Percentiles rank a stretch among this genome's conserved stretches.
Conservation (phyloP, 2,329 filamentous ascomycete species). For the Fusarium staphyleae region DNA sequence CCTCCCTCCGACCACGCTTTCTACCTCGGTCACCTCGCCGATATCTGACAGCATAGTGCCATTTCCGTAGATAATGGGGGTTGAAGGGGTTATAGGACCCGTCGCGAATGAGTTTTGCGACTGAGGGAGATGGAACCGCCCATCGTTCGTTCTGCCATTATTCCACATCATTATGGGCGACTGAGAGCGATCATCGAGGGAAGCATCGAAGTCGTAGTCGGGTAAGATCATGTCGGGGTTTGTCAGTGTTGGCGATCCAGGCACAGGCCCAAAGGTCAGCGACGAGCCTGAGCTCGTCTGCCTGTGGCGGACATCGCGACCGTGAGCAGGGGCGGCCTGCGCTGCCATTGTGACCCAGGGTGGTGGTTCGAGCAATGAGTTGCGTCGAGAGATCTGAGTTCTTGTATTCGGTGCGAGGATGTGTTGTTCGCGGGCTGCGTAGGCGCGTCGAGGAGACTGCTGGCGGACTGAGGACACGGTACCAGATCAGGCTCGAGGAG, state of each 20-base stretch:
- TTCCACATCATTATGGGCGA: constrained; percentile 62
- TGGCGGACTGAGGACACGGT: constrained; percentile 20
- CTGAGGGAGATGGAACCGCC: constrained; percentile 54
- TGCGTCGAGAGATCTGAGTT: not conserved
- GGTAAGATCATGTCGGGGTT: constrained; percentile 96
- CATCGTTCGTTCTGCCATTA: constrained; percentile 48
- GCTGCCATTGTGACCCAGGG: constrained; percentile 42
- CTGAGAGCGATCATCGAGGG: constrained; percentile 59
- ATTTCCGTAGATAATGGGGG: constrained; percentile 73
- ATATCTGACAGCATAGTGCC: constrained; percentile 75
- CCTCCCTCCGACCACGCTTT: constrained; percentile 55
- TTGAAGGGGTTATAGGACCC: constrained; percentile 59
- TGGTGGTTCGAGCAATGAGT: constrained; percentile 1
- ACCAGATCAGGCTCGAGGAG: constrained; percentile 11
- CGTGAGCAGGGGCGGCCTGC: constrained; percentile 38
- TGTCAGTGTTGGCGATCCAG: constrained; percentile 84
- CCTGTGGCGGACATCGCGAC: constrained; percentile 43
- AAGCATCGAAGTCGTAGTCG: constrained; percentile 67
- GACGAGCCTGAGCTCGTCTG: constrained; percentile 36
- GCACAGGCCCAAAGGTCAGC: constrained; percentile 56
- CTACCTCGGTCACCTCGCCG: constrained; percentile 62
- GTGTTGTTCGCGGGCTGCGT: constrained; percentile 12
- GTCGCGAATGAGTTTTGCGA: constrained; percentile 50
- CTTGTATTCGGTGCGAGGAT: not conserved
- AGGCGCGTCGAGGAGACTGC: constrained; percentile 13